phyloP scores from a whole-genome alignment of 1,284 basidiomycete genomes.

The Schizophyllum commune region DNA sequence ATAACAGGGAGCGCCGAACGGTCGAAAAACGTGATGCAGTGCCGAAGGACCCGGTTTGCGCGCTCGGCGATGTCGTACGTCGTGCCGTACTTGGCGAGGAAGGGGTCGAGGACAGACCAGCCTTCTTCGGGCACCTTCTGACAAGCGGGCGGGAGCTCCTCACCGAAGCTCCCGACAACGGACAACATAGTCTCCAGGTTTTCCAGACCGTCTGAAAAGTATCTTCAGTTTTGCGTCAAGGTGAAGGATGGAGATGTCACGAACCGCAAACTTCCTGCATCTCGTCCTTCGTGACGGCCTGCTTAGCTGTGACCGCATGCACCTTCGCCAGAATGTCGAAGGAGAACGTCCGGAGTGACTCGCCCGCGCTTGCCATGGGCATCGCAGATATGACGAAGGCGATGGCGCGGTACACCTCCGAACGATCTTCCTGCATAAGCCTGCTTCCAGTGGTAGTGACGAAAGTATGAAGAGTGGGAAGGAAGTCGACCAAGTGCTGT shows the following conservation, averaged over 20 bases:
- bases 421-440: conserved; percentile 80
- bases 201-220: conserved; percentile 64
- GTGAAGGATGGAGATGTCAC: conserved; percentile 18
- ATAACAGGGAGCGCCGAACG: conserved; percentile 59
- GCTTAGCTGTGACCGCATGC: conserved; percentile 49
- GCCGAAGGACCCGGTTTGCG: conserved; percentile 80
- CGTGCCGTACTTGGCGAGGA: conserved; percentile 76
- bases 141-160: conserved; percentile 76
- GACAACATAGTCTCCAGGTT: conserved; percentile 85
- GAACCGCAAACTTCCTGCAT: conserved; percentile 55
- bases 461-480: conserved; percentile 90
- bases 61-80: conserved; percentile 81
- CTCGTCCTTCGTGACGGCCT: conserved; percentile 54
- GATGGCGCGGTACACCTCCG: conserved; percentile 92
- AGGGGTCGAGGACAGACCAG: conserved; percentile 78
- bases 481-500: conserved; percentile 85
- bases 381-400: conserved; percentile 92
- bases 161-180: conserved; percentile 74
- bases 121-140: conserved; percentile 72
- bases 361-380: conserved; percentile 79
- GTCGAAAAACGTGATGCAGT: conserved; percentile 80
- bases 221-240: conserved; percentile 8
- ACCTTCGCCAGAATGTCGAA: conserved; percentile 68
- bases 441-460: conserved; percentile 70
- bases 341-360: conserved; percentile 80